Base-by-base conservation (phyloP, 2,329 filamentous ascomycete species). In the Neonectria coccinea region DNA sequence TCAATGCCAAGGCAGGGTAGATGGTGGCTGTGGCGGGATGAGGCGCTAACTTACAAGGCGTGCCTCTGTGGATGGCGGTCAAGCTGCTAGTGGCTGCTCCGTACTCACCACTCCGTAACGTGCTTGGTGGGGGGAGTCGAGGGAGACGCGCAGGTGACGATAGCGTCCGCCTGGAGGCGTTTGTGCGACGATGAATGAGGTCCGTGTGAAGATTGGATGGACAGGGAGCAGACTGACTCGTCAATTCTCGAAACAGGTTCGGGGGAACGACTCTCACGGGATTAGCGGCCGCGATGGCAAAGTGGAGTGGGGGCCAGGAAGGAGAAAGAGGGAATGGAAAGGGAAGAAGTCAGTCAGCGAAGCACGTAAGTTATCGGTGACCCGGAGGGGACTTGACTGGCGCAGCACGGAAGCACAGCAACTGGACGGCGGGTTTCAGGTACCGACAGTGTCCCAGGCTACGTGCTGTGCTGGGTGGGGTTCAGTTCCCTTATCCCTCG, bases 181-280 rank as follows among this genome's bases (percentile, higher is more conserved):
- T 39, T 50, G 47, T 31, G 47, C 27, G 25, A 50, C 45, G 39
- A 18, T 5, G n/a, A 20, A 20, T 18, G 25, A 29, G 45, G 33
- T 42, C 36, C 27, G 22, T 42, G 52, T 41, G 14, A 27, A 27
- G 36, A 42, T 55, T 54, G 20, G 22, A 41, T 16, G 5, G 14
- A 11, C 25, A 50, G 27, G 48, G 42, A 31, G 42, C 44, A 50
- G 48, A 25, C 25, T 62, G 52, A 45, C 52, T 63, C 44, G 50
- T 58, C 55, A 51, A 54, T 53, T 50, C 48, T 58, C 50, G 50
- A 63, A 48, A n/a, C 50, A 31, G 33, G 12, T 57, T 54, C 48
- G 60, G 55, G 27, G 22, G 45, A 63, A 41, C 29, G 16, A 41
- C 55, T 55, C 20, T 5, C 33, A 36, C 45, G 20, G 56, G 56